phyloP scores from a whole-genome alignment of 2,329 filamentous ascomycete genomes.

The Davidsoniella neocaledoniae region DNA sequence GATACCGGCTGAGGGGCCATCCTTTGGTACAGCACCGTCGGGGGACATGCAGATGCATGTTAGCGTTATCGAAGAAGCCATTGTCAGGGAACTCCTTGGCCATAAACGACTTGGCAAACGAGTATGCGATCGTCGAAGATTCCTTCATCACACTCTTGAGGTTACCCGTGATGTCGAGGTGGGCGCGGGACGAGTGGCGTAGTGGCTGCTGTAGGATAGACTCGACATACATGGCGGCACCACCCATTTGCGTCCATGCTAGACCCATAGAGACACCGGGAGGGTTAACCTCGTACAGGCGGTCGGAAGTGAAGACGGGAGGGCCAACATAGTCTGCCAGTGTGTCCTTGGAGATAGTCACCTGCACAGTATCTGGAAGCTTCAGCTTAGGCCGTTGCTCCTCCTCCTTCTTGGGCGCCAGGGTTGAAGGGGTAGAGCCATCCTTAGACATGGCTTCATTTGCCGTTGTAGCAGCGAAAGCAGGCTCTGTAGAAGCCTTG shows the following conservation, averaged over 20 bases:
- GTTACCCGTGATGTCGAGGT: conserved; percentile 84
- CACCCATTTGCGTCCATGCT: conserved; percentile 95
- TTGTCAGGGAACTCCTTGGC: conserved; percentile 76
- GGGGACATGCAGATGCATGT: conserved; percentile 93
- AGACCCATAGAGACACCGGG: conserved; percentile 94
- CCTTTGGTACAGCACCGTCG: conserved; percentile 89
- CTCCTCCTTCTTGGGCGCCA: conserved; percentile 36
- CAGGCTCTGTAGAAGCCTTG: conserved; percentile 4
- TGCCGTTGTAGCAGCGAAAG: conserved; percentile 5
- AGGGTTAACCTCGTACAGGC: conserved; percentile 84
- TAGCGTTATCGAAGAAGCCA: conserved; percentile 89
- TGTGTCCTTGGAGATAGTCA: conserved; percentile 74
- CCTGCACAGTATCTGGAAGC: conserved; percentile 74
- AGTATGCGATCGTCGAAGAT: conserved; percentile 87
- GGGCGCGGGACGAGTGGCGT: conserved; percentile 53
- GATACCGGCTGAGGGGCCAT: conserved; percentile 82
- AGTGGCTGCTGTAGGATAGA: conserved; percentile 81
- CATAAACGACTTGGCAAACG: conserved; percentile 81
- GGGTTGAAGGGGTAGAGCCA: conserved; percentile 16
- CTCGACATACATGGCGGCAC: conserved; percentile 91
- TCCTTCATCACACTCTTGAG: conserved; percentile 97
- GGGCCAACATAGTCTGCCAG: conserved; percentile 94
- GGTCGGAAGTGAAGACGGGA: conserved; percentile 86
- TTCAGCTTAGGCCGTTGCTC: conserved; percentile 58
- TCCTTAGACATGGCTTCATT: conserved; percentile 15